Evolutionary conservation across 495 filamentous ascomycete genomes (phyloP).

Genomic region (Neurospora intermedia): DNA sequence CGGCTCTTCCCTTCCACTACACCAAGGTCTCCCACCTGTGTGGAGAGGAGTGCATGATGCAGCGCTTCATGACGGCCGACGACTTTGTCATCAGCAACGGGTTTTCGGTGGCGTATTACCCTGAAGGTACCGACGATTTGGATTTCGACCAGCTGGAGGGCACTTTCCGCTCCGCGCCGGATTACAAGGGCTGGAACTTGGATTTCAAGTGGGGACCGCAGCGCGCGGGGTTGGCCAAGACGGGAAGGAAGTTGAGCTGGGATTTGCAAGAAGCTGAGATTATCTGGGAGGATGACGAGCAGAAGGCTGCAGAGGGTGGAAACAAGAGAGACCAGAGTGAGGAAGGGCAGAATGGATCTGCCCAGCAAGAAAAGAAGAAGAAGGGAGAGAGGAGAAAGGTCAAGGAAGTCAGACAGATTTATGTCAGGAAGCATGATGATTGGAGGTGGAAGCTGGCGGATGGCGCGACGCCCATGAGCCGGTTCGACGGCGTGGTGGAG

Average conservation of each 20-base stretch:
- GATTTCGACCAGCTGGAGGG: conserved; percentile 54
- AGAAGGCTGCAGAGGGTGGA: not conserved
- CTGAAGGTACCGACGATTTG: conserved; percentile 39
- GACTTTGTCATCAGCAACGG: conserved; percentile 55
- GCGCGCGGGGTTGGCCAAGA: conserved; percentile 32
- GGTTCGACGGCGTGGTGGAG: conserved; percentile 40
- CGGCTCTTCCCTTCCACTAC: conserved; percentile 50
- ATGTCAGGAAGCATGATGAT: conserved; percentile 37
- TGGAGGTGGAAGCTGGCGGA: conserved; percentile 36
- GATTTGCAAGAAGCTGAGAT: conserved; percentile 35
- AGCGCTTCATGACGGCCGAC: conserved; percentile 54
- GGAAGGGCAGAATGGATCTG: not conserved
- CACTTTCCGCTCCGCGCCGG: conserved; percentile 49
- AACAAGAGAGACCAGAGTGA: not conserved
- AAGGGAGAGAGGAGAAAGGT: conserved; percentile 3
- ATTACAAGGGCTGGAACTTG: conserved; percentile 41
- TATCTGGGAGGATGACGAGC: conserved; percentile 12
- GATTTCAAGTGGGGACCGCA: conserved; percentile 43
- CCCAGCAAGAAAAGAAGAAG: not conserved
- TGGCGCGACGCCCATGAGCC: conserved; percentile 29
- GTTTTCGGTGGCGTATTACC: conserved; percentile 55
- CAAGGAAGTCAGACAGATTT: conserved; percentile 33
- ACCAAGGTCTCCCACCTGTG: conserved; percentile 53
- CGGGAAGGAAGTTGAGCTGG: conserved; percentile 43
- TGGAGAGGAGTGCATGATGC: conserved; percentile 53